Base-by-base conservation (phyloP, 805 yeast species). In the Yamadazyma philogaea region DNA sequence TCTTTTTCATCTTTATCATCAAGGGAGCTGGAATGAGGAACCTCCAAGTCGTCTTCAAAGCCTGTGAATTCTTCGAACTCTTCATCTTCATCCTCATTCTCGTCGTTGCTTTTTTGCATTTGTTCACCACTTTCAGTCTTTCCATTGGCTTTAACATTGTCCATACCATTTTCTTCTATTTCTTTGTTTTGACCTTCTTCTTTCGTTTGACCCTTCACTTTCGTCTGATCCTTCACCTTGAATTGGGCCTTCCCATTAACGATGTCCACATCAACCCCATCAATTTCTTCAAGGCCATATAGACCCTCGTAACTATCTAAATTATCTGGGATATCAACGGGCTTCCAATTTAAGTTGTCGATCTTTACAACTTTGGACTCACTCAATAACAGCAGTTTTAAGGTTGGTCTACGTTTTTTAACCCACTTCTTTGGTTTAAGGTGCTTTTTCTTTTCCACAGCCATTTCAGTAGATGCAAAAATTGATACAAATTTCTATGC, bases 211-310 rank as follows among this genome's bases (percentile, higher is more conserved):
- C 52, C 48, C 17, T 52, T 54, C 17, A 50, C 56, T 16, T 55
- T 48, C 14, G 62, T 54, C 30, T 69, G 72, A 16, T 64, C 68
- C 39, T 59, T 61, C 12, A 63, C 63, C 7, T 63, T 51, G 54
- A 83, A 84, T 41, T 77, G 76, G 0, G 84, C 81, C 39, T 70
- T 66, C 11, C 96, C 96, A 47, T 86, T 70, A 2, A 79, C 77
- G 42, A 81, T 72, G 46, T 85, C 79, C 6, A 91, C 90, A 54
- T 77, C 90, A 26, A 91, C 97, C 34, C 96, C 97, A 44, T 88
- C 96, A 39, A 93, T 74, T 59, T 91, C 98, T 60, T 91, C 99
- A 27, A 93, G 67, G 0, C 97, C 99, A 59, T 82, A 88, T 54
- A 90, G 84, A 0, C 96, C 96, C 50, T 86, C 90, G 56, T 84